These are phyloP conservation scores for Entomortierella beljakovae DNA, from an alignment of 192 early-diverging fungal species.

Conservation along the genomic window DNA sequence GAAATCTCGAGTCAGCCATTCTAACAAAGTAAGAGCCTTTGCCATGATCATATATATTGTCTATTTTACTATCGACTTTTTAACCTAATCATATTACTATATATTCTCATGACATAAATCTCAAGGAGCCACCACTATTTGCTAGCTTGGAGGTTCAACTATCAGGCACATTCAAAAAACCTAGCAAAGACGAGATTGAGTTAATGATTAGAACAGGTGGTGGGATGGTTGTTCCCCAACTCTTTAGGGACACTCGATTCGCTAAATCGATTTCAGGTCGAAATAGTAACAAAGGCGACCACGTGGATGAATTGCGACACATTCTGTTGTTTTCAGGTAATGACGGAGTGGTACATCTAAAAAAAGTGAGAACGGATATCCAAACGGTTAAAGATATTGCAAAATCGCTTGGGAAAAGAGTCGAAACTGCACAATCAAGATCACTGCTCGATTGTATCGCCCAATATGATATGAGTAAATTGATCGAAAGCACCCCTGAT, in stretches of 20 bases:
- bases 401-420: conserved; percentile 10
- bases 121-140: conserved; percentile 38
- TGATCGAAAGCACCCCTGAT: conserved; percentile 8
- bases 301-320: too few relatives aligned
- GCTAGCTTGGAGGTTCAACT: conserved; percentile 32
- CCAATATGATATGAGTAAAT: conserved; percentile 19
- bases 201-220: conserved; percentile 35
- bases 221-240: conserved; percentile 19
- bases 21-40: conserved; percentile 18
- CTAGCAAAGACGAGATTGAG: conserved; percentile 28
- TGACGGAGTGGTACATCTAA: conserved; percentile 26
- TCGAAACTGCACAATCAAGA: conserved; percentile 12
- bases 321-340: conserved; percentile 14
- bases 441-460: conserved; percentile 24
- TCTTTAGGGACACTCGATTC: conserved; percentile 20
- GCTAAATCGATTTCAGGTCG: background rate
- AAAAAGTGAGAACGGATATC: conserved; percentile 18
- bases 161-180: conserved; percentile 13
- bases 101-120: background rate
- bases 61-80: background rate
- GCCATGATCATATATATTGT: background rate
- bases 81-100: background rate
- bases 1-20: conserved; percentile 10
- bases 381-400: background rate
- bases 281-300: too few relatives aligned